Conservation (phyloP, 148 eudicot species). For the Vaccinium corymbosum region DNA sequence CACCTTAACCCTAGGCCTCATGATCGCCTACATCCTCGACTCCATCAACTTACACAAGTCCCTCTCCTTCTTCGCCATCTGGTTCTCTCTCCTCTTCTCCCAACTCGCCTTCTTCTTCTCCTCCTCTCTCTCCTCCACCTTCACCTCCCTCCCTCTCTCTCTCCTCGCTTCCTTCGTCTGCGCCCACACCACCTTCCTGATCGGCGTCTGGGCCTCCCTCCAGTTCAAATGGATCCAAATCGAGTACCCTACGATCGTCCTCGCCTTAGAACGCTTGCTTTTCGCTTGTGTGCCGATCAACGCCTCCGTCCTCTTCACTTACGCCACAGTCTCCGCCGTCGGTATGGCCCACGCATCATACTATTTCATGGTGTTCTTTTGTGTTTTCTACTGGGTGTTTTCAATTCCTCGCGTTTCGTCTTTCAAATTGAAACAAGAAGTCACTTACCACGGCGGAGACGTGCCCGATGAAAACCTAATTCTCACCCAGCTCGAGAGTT, state of each 20-base stretch:
- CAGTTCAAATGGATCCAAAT: conserved; percentile 93
- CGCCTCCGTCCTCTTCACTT: conserved; percentile 63
- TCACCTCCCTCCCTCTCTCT: conserved; percentile 50
- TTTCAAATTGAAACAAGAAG: conserved; percentile 53
- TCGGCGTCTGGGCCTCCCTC: conserved; percentile 91
- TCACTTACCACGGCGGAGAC: conserved; percentile 62
- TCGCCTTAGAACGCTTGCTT: conserved; percentile 72
- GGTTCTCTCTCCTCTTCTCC: conserved; percentile 70
- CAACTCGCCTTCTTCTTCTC: conserved; percentile 75
- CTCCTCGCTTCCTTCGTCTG: conserved; percentile 50
- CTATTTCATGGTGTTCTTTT: conserved; percentile 67
- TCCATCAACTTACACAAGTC: conserved; percentile 61
- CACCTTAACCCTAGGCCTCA: conserved; percentile 54
- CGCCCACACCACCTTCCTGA: conserved; percentile 53
- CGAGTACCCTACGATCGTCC: conserved; percentile 71
- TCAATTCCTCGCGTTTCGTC: conserved; percentile 76
- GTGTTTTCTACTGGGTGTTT: conserved; percentile 78
- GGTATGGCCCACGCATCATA: conserved; percentile 74
- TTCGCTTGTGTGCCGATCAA: conserved; percentile 66
- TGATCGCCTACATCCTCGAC: conserved; percentile 80
- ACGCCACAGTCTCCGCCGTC: conserved; percentile 79
- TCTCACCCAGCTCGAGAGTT: conserved; percentile 71
- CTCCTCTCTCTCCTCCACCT: conserved; percentile 40
- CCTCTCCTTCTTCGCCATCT: conserved; percentile 79
- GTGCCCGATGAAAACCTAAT: conserved; percentile 61